These are phyloP conservation scores for Galerina sulciceps DNA, from an alignment of 768 basidiomycete species.

Conservation along the genomic window DNA sequence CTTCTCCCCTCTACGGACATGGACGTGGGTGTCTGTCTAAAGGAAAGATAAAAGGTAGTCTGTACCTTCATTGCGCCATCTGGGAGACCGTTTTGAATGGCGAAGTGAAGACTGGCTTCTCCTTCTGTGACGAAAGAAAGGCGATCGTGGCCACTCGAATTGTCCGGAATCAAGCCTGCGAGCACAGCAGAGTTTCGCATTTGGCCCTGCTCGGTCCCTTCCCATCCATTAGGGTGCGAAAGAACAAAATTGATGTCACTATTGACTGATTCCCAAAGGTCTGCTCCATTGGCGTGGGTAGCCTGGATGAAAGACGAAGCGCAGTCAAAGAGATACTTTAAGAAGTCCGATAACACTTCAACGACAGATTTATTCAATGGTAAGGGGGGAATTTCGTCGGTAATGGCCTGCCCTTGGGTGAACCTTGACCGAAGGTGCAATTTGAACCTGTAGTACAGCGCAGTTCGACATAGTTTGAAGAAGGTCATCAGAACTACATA, in stretches of 20 bases:
- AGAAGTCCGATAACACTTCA: constrained; percentile 51
- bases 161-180: constrained; percentile 1
- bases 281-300: constrained; percentile 41
- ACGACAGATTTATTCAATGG: constrained; percentile 42
- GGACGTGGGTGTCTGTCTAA: not conserved
- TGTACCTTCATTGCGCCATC: not conserved
- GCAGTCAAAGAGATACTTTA: constrained; percentile 48
- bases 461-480: not conserved
- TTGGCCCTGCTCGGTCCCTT: constrained; percentile 31
- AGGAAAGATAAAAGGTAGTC: not conserved
- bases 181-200: constrained; percentile 8
- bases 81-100: constrained; percentile 35
- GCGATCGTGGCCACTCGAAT: constrained; percentile 32
- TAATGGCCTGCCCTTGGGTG: too few relatives aligned
- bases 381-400: constrained; percentile 31
- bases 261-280: constrained; percentile 41
- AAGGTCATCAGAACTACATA: not conserved
- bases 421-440: not conserved
- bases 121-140: constrained; percentile 53
- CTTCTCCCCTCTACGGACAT: constrained; percentile 1
- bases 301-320: constrained; percentile 45
- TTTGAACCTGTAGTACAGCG: not conserved
- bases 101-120: constrained; percentile 58
- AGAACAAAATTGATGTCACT: constrained; percentile 44
- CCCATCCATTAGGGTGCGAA: constrained; percentile 48